A percentile compares a stretch with the other conserved stretches of the same genome.
These are phyloP conservation scores for Mesembryanthemum crystallinum DNA, from an alignment of 148 eudicot genomes.

Conservation along the genomic window DNA sequence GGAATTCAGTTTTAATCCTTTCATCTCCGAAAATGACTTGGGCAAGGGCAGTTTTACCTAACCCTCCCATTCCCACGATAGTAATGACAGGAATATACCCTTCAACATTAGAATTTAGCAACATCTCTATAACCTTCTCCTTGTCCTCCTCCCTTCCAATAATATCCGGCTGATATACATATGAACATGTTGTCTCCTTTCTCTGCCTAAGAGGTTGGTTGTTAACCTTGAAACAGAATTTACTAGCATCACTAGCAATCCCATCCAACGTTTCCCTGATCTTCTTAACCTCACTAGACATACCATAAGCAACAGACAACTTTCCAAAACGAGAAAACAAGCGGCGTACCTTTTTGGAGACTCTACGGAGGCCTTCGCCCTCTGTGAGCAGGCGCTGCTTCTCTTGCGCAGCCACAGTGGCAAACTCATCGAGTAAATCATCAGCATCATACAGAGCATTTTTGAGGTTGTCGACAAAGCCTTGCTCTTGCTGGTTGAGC, in stretches of 20 bases:
- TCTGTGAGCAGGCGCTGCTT: too few relatives aligned
- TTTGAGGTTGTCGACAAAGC: conserved; percentile 17
- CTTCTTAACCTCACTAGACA: neutral
- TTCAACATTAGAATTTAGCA: neutral
- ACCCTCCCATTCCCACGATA: conserved; percentile 33
- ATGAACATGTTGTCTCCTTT: too few relatives aligned
- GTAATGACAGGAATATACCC: conserved; percentile 14
- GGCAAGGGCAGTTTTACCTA: conserved; percentile 36
- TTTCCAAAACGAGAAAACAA: conserved; percentile 15
- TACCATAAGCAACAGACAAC: neutral
- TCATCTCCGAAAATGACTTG: conserved; percentile 14
- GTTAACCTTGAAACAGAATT: too few relatives aligned
- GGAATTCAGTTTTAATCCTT: conserved; percentile 17
- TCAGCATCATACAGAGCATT: conserved; percentile 19
- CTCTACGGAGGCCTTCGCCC: neutral
- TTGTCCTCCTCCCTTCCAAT: too few relatives aligned
- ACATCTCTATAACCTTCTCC: too few relatives aligned
- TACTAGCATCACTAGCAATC: too few relatives aligned
- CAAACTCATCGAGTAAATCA: conserved; percentile 23
- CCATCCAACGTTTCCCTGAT: too few relatives aligned
- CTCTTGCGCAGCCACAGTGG: neutral
- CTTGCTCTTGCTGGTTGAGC: conserved; percentile 1
- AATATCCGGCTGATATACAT: too few relatives aligned
- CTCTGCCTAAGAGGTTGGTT: too few relatives aligned
- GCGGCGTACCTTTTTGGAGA: neutral